Evolutionary conservation across 768 basidiomycete genomes (phyloP).

Genomic region (Tricholoma saponaceum): DNA sequence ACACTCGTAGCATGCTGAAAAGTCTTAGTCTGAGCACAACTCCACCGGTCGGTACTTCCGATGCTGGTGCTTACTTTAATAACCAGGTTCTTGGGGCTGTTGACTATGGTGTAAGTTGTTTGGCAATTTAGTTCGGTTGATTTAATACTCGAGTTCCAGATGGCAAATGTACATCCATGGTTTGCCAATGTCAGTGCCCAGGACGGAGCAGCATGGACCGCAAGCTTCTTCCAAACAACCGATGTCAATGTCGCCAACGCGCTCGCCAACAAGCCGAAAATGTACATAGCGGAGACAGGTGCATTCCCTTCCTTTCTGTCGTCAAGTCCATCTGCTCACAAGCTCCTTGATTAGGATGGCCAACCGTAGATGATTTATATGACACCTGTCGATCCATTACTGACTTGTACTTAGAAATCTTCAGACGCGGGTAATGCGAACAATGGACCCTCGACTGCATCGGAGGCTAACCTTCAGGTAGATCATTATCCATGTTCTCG

Average conservation of each 20-base stretch:
- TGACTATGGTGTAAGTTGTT: slow-evolving; percentile 61
- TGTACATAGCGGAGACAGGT: slow-evolving; percentile 95
- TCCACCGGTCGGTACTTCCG: slow-evolving; percentile 72
- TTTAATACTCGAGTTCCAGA: slow-evolving; percentile 29
- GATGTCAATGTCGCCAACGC: slow-evolving; percentile 53
- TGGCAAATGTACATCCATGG: slow-evolving; percentile 94
- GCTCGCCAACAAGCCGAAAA: slow-evolving; percentile 67
- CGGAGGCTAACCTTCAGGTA: slow-evolving; percentile 56
- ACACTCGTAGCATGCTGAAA: slow-evolving; percentile 54
- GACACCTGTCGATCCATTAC: slow-evolving; percentile 1
- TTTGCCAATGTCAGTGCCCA: slow-evolving; percentile 77
- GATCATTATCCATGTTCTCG: neutral
- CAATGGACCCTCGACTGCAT: slow-evolving; percentile 68
- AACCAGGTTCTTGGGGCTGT: slow-evolving; percentile 55
- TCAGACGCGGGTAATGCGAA: slow-evolving; percentile 52
- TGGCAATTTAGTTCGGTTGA: neutral
- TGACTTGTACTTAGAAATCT: slow-evolving; percentile 39
- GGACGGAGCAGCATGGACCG: slow-evolving; percentile 77
- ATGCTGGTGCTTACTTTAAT: slow-evolving; percentile 87
- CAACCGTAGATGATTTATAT: slow-evolving; percentile 42
- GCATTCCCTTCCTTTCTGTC: slow-evolving; percentile 9
- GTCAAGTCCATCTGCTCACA: neutral
- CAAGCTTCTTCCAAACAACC: slow-evolving; percentile 66
- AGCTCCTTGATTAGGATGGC: slow-evolving; percentile 39
- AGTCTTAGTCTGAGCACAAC: slow-evolving; percentile 52